These are phyloP conservation scores for rapeseed (Brassica napus) DNA, from an alignment of 345 rosid species.

Conservation along the genomic window DNA sequence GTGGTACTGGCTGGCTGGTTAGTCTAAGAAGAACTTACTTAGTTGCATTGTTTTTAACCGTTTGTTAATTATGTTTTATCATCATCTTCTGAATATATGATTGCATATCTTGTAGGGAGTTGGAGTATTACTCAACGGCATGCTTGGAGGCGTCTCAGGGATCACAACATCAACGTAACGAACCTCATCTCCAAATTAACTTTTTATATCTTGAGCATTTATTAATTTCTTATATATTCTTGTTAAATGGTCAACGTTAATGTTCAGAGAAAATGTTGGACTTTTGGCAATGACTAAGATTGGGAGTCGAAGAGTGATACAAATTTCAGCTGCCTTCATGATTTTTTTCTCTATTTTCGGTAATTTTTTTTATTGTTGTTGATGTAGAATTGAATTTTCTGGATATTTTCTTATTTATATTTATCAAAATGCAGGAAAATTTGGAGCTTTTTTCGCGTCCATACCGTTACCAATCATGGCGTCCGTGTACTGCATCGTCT, in stretches of 20 bases:
- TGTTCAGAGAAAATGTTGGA: constrained; percentile 70
- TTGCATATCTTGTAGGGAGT: constrained; percentile 51
- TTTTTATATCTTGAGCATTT: not conserved
- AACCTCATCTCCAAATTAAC: not conserved
- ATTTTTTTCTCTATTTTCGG: constrained; percentile 72
- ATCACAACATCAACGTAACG: constrained; percentile 66
- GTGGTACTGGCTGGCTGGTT: constrained; percentile 75
- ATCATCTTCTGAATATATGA: not conserved
- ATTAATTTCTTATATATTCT: not conserved
- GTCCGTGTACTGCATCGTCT: constrained; percentile 56
- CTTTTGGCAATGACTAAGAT: constrained; percentile 67
- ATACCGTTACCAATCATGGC: constrained; percentile 64
- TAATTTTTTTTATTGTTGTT: constrained; percentile 14
- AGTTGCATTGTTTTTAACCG: not conserved
- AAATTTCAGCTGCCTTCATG: constrained; percentile 75
- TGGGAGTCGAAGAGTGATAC: constrained; percentile 78
- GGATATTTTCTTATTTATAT: not conserved
- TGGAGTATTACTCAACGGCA: constrained; percentile 57
- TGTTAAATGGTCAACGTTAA: not conserved
- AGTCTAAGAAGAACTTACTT: not conserved
- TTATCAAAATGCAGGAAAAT: constrained; percentile 48
- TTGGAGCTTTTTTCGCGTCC: constrained; percentile 71
- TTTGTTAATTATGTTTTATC: not conserved
- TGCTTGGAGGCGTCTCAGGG: constrained; percentile 61
- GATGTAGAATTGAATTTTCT: not conserved